Evolutionary conservation across 2,329 filamentous ascomycete species (phyloP).

Genomic region (Neopestalotiopsis sp.): DNA sequence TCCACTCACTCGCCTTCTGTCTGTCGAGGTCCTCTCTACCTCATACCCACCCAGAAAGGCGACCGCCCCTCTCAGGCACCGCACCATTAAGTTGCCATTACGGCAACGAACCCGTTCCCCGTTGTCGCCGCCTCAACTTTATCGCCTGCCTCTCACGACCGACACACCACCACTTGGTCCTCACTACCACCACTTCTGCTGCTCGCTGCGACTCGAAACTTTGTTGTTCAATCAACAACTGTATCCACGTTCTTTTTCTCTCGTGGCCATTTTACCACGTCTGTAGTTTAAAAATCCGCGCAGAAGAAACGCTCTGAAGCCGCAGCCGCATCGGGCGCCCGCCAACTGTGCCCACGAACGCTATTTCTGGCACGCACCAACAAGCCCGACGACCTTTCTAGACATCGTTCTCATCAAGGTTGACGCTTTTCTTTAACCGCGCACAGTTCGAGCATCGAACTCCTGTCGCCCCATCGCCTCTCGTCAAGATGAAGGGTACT

Average conservation of each 20-base stretch:
- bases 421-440: neutral
- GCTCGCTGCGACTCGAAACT: neutral
- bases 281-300: neutral
- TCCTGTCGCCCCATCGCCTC: neutral
- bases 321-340: neutral
- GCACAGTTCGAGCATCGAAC: neutral
- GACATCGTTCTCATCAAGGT: neutral
- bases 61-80: neutral
- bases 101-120: neutral
- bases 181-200: neutral
- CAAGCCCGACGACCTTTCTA: no score
- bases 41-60: neutral
- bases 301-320: neutral
- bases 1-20: neutral
- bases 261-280: neutral
- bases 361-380: no score
- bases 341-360: neutral
- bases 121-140: neutral
- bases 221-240: neutral
- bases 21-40: neutral
- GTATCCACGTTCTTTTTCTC: neutral
- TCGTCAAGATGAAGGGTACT: slow-evolving; percentile 69
- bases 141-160: neutral
- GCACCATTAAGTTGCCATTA: neutral
- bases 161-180: neutral